Evolutionary conservation across 164 flowering plant species (phyloP).

Genomic region (Umbellularia californica): DNA sequence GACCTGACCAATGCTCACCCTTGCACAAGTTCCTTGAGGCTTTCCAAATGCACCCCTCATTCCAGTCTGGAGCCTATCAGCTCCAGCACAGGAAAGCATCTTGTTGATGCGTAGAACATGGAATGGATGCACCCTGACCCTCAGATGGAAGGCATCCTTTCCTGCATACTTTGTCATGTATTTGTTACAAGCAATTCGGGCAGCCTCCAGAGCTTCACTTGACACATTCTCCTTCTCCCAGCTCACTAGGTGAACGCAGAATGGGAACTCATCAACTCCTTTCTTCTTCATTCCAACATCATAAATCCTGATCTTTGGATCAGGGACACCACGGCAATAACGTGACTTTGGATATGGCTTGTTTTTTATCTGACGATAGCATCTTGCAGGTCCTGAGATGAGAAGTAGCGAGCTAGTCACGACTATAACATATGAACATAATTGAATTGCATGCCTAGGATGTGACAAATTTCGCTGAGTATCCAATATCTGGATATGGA

Average conservation of each 20-base stretch:
- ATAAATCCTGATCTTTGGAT: conserved; percentile 38
- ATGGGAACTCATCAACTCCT: conserved; percentile 40
- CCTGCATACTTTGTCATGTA: conserved; percentile 37
- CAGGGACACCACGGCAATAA: conserved; percentile 39
- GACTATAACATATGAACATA: not conserved
- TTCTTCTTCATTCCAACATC: conserved; percentile 39
- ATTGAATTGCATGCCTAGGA: no score
- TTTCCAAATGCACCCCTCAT: conserved; percentile 41
- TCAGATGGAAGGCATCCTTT: conserved; percentile 32
- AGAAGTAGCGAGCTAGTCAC: not conserved
- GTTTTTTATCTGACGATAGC: conserved; percentile 38
- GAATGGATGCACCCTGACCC: conserved; percentile 36
- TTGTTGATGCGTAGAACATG: conserved; percentile 37
- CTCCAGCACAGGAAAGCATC: conserved; percentile 45
- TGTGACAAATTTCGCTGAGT: no score
- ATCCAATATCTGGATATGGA: not conserved
- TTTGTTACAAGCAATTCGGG: conserved; percentile 37
- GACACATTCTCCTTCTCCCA: conserved; percentile 43
- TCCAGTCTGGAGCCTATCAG: conserved; percentile 40
- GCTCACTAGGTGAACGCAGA: conserved; percentile 35
- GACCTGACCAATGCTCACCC: conserved; percentile 33
- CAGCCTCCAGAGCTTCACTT: conserved; percentile 36
- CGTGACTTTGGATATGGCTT: conserved; percentile 38
- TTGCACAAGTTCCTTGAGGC: conserved; percentile 34
- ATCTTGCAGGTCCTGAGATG: conserved; percentile 25